Base-by-base conservation (phyloP, 1,284 basidiomycete genomes). In the Somion occarium region DNA sequence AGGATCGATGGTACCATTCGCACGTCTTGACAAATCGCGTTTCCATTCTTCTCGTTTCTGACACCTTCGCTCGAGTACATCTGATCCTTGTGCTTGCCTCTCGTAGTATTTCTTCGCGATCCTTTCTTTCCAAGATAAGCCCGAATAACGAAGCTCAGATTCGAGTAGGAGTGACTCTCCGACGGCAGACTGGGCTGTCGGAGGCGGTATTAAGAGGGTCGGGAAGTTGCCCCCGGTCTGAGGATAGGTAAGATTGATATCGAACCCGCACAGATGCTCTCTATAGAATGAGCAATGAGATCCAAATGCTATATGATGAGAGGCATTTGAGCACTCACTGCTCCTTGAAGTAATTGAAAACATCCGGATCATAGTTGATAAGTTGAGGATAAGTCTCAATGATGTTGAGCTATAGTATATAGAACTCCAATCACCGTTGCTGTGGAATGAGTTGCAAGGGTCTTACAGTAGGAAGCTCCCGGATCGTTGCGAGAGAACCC, bases 341-440 rank as follows among this genome's bases (percentile, higher is more conserved):
- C 57, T 79, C 71, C 57, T 75, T 74, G 66, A 88, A 87, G 61
- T 85, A 85, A 49, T 82, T 70, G 59, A 78, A 82, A 2, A 85
- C 82, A 5, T 78, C 75, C 24, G 72, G 67, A 56, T 88, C 80
- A 59, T 86, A 89, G 23, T 77, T 80, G 44, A 88, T 85, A 25
- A 88, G 67, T 64, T 88, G 85, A 1, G 86, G 86, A 58, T 80
- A 85, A 2, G 86, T 88, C 66, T 86, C 78, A 13, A 88, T 66
- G 27, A 83, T 71, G 47, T 64, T 73, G 7, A 34, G 30, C 30
- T 34, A 34, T 15, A n/a, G n/a, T n/a, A n/a, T n/a, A n/a, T n/a
- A n/a, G 37, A 12, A 53, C n/a, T n/a, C n/a, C n/a, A n/a, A n/a
- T n/a, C n/a, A n/a, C n/a, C n/a, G n/a, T n/a, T n/a, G n/a, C n/a